Evolutionary conservation across 345 rosid genomes (phyloP).

Genomic region (Eucalyptus curtisii): DNA sequence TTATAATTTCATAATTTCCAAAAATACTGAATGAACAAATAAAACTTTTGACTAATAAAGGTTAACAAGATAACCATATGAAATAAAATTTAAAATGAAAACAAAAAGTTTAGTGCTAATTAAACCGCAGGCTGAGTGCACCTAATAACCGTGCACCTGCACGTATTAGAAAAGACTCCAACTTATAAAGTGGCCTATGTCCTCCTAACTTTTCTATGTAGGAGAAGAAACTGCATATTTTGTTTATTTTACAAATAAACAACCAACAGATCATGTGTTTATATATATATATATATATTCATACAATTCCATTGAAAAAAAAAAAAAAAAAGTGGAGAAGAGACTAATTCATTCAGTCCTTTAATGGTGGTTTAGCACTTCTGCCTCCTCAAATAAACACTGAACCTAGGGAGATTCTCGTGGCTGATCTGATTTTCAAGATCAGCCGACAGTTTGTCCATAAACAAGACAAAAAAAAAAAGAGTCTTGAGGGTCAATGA

Average conservation of each 20-base stretch:
- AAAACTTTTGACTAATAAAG: too few species aligned
- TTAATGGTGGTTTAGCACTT: neutral
- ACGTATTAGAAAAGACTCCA: too few species aligned
- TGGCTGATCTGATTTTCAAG: neutral
- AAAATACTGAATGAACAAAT: too few species aligned
- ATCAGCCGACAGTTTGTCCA: neutral
- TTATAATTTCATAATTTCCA: too few species aligned
- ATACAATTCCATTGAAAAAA: neutral
- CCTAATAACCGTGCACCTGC: rapidly evolving
- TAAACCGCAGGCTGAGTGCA: too few species aligned
- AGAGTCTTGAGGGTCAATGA: neutral
- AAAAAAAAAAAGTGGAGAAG: neutral
- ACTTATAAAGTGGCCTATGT: too few species aligned
- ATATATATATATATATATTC: neutral
- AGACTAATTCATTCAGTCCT: neutral
- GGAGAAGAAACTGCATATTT: too few species aligned
- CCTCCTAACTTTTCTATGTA: too few species aligned
- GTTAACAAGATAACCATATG: too few species aligned
- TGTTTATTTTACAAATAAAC: too few species aligned
- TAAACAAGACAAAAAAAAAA: neutral
- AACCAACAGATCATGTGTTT: neutral
- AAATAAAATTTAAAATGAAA: too few species aligned
- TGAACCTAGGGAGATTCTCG: neutral
- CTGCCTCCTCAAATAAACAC: neutral
- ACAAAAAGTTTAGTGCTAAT: too few species aligned